Evolutionary conservation across 345 rosid genomes (phyloP), one percentile per base, ranked within the genome.

Genomic region (Lumnitzera racemosa): DNA sequence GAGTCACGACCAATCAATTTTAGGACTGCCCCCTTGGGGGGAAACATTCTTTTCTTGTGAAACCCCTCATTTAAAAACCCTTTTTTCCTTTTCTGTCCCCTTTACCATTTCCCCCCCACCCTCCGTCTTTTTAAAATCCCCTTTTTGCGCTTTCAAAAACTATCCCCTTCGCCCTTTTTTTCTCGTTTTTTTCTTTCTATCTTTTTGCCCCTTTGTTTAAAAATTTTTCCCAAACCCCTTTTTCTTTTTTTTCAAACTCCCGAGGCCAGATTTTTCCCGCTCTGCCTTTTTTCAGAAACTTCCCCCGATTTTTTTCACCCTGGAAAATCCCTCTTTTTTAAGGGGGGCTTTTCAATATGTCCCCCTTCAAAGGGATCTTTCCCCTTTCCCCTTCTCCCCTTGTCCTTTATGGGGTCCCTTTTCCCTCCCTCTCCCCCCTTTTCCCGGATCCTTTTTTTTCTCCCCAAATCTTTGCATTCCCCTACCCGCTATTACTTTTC

Each of bases 1-100:
- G 83, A 75, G 48, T 95, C 97, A 16, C 91, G 87, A 46, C 78
- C 86, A 49, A 76, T 70, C 62, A n/a, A 81, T 70, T 67, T 85
- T 95, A 58, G 98, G 96, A 69, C 98, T 90, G 53, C 96, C 94
- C 73, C 96, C 84, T 20, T n/a, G n/a, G 99, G 87, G 59, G 96
- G 77, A 57, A 82, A 89, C 98, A 91, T 85, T 79, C 96, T 94
- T 57, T 91, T 86, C 78, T 88, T 96, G 74, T 94, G 99, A 67
- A 88, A 87, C 66, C 97, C 99, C 69, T 78, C 99, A 74, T 78
- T 69, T 81, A 67, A 95, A 80, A 55, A 65, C 76, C 59, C 85
- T 98, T 70, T 83, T 88, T 57, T 95, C 99, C 80, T 84, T 86
- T 64, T 88, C 99, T 41, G 76, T 75, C n/a, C 51, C 87, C 92